phyloP scores from a whole-genome alignment of 768 basidiomycete species.

The Pleurotus tuoliensis region DNA sequence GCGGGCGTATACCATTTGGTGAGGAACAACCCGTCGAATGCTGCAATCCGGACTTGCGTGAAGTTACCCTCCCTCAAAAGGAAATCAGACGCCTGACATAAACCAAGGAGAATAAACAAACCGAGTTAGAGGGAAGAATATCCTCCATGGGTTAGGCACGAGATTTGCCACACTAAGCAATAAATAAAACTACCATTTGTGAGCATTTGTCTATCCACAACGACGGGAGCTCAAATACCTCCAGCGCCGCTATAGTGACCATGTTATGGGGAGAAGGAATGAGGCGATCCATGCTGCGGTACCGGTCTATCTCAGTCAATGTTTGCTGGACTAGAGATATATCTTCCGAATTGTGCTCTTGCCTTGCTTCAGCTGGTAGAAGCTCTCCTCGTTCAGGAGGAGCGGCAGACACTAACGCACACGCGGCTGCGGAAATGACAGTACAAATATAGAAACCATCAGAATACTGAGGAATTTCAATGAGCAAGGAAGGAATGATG shows the following conservation, averaged over 20 bases:
- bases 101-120: constrained; percentile 28
- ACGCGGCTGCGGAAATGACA: constrained; percentile 78
- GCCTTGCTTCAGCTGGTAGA: constrained; percentile 60
- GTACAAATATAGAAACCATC: constrained; percentile 90
- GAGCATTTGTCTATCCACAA: constrained; percentile 3
- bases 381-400: constrained; percentile 82
- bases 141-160: constrained; percentile 68
- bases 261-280: constrained; percentile 94
- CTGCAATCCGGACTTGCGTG: constrained; percentile 84
- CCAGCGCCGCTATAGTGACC: constrained; percentile 85
- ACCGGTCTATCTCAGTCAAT: constrained; percentile 80
- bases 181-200: constrained; percentile 63
- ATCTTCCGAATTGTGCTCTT: constrained; percentile 67
- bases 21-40: constrained; percentile 91
- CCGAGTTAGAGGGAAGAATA: constrained; percentile 90
- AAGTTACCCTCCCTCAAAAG: constrained; percentile 86
- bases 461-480: constrained; percentile 56
- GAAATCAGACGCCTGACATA: constrained; percentile 9
- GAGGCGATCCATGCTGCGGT: constrained; percentile 91
- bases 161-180: constrained; percentile 73
- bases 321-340: constrained; percentile 69
- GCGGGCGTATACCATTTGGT: constrained; percentile 83
- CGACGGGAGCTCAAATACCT: constrained; percentile 49
- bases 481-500: background rate
- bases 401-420: constrained; percentile 70